These are phyloP conservation scores for Daucus carota DNA, from an alignment of 129 eudicot species.

Conservation along the genomic window DH1_v3.0 NC_030386.2:38759001-38759500, in stretches of 20 bases:
- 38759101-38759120: neutral
- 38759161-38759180: neutral
- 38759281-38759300: conserved; percentile 32
- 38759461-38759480: neutral
- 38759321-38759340: conserved; percentile 76
- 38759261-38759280: neutral
- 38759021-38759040: neutral
- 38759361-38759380: conserved; percentile 67
- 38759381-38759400: conserved; percentile 94
- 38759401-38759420: conserved; percentile 8
- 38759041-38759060: no score
- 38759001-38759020: neutral
- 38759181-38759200: neutral
- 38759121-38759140: neutral
- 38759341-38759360: conserved; percentile 84
- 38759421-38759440: conserved; percentile 12
- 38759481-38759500: neutral
- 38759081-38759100: neutral
- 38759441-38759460: neutral
- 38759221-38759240: neutral
- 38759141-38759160: neutral
- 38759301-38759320: conserved; percentile 64
- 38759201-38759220: neutral
- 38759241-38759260: neutral
- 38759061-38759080: neutral